Conservation (phyloP, 352 stramenopile species). For the Phytophthora crassamura region DNA sequence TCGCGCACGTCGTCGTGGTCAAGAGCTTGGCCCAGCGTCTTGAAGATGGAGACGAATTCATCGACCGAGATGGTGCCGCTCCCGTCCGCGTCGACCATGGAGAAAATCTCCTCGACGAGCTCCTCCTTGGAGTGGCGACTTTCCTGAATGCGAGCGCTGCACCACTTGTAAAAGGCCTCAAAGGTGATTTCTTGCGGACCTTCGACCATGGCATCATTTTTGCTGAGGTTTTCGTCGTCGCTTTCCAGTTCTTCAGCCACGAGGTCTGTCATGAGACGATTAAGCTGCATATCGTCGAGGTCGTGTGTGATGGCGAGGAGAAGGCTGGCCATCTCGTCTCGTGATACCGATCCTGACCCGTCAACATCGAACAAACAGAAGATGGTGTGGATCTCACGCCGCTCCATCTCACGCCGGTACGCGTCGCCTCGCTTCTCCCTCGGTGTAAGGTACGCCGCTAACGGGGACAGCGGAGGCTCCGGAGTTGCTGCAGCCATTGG, state of each 20-base stretch:
- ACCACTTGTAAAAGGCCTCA: conserved; percentile 80
- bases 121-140: conserved; percentile 61
- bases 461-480: conserved; percentile 55
- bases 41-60: conserved; percentile 80
- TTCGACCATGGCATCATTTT: conserved; percentile 19
- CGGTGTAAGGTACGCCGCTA: conserved; percentile 52
- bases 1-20: conserved; percentile 79
- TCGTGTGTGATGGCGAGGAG: conserved; percentile 72
- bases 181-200: conserved; percentile 64
- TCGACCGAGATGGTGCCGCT: conserved; percentile 76
- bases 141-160: conserved; percentile 64
- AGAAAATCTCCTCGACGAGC: conserved; percentile 73
- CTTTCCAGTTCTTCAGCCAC: conserved; percentile 40
- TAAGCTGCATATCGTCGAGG: conserved; percentile 64
- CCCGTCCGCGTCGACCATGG: conserved; percentile 69
- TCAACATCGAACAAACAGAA: conserved; percentile 77
- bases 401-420: conserved; percentile 68
- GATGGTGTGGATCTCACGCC: conserved; percentile 75
- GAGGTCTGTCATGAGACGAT: conserved; percentile 64
- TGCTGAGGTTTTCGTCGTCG: conserved; percentile 25
- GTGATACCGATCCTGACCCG: conserved; percentile 63
- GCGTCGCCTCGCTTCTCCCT: conserved; percentile 59
- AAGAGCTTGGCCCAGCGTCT: conserved; percentile 69
- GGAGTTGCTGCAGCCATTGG: conserved; percentile 6
- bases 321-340: conserved; percentile 66